Evolutionary conservation across 1,139 yeast species (phyloP).

Genomic region (Hyphopichia pseudoburtonii): DNA sequence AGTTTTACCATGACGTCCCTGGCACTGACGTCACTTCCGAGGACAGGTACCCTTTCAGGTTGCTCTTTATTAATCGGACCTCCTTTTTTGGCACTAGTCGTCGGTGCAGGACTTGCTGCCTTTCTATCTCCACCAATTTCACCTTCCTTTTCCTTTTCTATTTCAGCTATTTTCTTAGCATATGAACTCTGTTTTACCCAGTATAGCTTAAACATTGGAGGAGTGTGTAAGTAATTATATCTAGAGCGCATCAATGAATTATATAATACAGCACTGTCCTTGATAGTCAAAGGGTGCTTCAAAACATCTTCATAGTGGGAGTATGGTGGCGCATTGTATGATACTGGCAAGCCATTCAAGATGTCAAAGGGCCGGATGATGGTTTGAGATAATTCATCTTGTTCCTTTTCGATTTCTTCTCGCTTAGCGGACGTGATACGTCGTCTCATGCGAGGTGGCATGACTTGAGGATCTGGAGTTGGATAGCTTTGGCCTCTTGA

Average conservation of each 20-base stretch:
- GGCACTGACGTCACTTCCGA: constrained; percentile 52
- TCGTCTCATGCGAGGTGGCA: constrained; percentile 49
- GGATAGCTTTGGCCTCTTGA: not conserved
- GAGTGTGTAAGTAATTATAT: constrained; percentile 64
- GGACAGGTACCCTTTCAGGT: constrained; percentile 39
- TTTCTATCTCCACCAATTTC: constrained; percentile 7
- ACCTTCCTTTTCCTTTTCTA: constrained; percentile 22
- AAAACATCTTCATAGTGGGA: constrained; percentile 48
- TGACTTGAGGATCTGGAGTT: constrained; percentile 9
- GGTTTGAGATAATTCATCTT: constrained; percentile 40
- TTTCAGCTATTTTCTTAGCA: constrained; percentile 40
- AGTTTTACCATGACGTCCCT: constrained; percentile 89
- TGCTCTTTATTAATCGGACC: constrained; percentile 15
- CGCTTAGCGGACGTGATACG: constrained; percentile 48
- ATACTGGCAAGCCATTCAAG: constrained; percentile 69
- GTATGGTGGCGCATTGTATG: constrained; percentile 61
- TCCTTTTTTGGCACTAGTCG: constrained; percentile 19
- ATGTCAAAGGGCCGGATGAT: constrained; percentile 66
- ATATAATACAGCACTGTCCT: constrained; percentile 71
- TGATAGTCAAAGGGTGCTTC: constrained; percentile 64
- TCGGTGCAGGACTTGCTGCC: constrained; percentile 5
- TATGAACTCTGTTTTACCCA: constrained; percentile 70
- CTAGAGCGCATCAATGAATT: constrained; percentile 76
- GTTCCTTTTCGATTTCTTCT: constrained; percentile 50
- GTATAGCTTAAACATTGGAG: constrained; percentile 71